A percentile compares a stretch with the other conserved stretches of the same genome.
These are phyloP conservation scores for Fusarium nanum DNA, from an alignment of 2,329 filamentous ascomycete species.

Conservation along the genomic window DNA sequence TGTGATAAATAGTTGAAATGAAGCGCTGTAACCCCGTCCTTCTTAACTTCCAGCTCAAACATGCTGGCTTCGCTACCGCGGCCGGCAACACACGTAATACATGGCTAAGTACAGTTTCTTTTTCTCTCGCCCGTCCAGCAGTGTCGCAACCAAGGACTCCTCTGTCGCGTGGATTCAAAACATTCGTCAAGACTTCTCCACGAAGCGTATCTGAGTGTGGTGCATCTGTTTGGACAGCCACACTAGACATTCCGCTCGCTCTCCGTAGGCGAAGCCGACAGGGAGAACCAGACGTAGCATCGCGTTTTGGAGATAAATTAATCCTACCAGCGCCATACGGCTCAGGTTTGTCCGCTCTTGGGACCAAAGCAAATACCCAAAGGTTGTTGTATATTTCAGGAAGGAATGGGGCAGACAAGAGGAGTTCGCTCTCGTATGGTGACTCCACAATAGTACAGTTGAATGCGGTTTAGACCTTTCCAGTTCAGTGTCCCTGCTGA, in stretches of 20 bases:
- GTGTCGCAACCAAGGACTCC: slow-evolving; percentile 17
- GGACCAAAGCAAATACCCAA: slow-evolving; percentile 50
- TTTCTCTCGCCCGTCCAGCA: slow-evolving; percentile 21
- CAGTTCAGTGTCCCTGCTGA: slow-evolving; percentile 30
- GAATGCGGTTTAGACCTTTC: slow-evolving; percentile 21
- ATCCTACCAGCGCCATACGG: slow-evolving; percentile 50
- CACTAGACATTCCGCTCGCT: slow-evolving; percentile 17
- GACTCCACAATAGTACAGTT: slow-evolving; percentile 36
- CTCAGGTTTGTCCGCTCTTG: slow-evolving; percentile 48
- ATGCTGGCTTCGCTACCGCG: slow-evolving; percentile 18
- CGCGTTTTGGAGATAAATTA: slow-evolving; percentile 44
- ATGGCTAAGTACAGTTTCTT: slow-evolving; percentile 38
- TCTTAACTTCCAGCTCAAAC: slow-evolving; percentile 23
- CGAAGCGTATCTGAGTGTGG: slow-evolving; percentile 13
- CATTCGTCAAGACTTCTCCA: slow-evolving; percentile 16
- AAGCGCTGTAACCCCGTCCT: slow-evolving; percentile 33
- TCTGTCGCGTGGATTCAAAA: slow-evolving; percentile 24
- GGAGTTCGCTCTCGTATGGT: slow-evolving; percentile 23
- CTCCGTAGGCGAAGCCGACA: slow-evolving; percentile 27
- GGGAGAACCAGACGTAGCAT: slow-evolving; percentile 38
- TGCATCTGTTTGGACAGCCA: slow-evolving; percentile 10
- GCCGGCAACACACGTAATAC: slow-evolving; percentile 38
- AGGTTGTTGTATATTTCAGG: slow-evolving; percentile 39
- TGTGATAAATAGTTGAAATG: slow-evolving; percentile 40
- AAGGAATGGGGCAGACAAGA: slow-evolving; percentile 36